Base-by-base conservation (phyloP, 257 asterid genomes). In the Solanum etuberosum region DNA sequence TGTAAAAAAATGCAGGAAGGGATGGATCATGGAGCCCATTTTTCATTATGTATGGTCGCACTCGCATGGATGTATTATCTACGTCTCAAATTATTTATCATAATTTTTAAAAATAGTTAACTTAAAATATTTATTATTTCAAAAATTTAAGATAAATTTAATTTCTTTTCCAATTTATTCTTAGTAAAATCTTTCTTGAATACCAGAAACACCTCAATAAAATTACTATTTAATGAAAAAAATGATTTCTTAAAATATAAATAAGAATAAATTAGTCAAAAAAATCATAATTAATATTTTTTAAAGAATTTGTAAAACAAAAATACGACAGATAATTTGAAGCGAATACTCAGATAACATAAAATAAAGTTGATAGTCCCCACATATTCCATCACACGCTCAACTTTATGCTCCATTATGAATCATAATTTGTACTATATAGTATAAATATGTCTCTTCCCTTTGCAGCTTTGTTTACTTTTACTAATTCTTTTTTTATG, bases 231-330 rank as follows among this genome's bases (percentile, higher is more conserved):
- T 57, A 1, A 20, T 15, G 7, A 15, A 48, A 21, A 59, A 59
- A 7, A 23, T 9, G 25, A 23, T 1, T 20, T 59, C 25, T 57
- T 57, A 57, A 59, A 23, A 23, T 4, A 23, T 23, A 59, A 59
- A 59, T 9, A 9, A 9, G 4, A 59, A 59, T 9, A 59, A 59
- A 4, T 10, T 59, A 21, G 5, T 59, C 7, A 7, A 23, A 21
- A 2, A 23, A 23, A 4, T 23, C n/a, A 23, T 23, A 9, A 61
- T 61, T 9, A 23, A 61, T 61, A 23, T 8, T 61, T 61, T 61
- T 9, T 21, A 0, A 6, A 16, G 0, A 5, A 0, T 23, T 1
- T 57, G 5, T 7, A 57, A 59, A 59, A 9, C 5, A 46, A 13
- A 46, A 46, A 46, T 13, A 46, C 6, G 2, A 48, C 7, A 15